Percentiles rank a stretch among this genome's conserved stretches.
Evolutionary conservation across 2,329 filamentous ascomycete species (phyloP).

Genomic region (Fusarium sp.): DNA sequence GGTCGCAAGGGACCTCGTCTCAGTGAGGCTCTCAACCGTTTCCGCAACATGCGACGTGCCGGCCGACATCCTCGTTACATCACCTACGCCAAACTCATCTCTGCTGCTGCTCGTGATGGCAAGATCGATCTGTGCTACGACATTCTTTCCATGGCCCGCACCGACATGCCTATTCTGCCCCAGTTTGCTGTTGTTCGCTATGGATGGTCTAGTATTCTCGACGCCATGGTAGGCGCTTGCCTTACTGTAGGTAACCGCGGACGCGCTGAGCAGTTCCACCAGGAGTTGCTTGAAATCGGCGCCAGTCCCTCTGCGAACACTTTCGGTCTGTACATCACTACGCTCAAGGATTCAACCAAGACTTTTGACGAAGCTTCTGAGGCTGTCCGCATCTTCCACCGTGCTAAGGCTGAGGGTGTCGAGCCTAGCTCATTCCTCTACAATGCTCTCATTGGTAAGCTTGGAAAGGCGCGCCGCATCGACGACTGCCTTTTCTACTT

Average conservation of each 20-base stretch:
- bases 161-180: slow-evolving; percentile 84
- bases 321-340: slow-evolving; percentile 99
- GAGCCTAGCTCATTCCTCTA: slow-evolving; percentile 97
- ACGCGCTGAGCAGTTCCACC: slow-evolving; percentile 86
- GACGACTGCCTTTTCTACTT: slow-evolving; percentile 99
- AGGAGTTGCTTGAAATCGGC: slow-evolving; percentile 91
- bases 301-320: slow-evolving; percentile 95
- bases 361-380: slow-evolving; percentile 98
- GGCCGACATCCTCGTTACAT: slow-evolving; percentile 95
- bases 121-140: slow-evolving; percentile 86
- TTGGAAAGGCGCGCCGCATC: slow-evolving; percentile 96
- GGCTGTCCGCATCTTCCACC: slow-evolving; percentile 96
- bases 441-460: slow-evolving; percentile 97
- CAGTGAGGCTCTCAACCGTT: slow-evolving; percentile 82
- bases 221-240: slow-evolving; percentile 95
- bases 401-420: slow-evolving; percentile 91
- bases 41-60: slow-evolving; percentile 92
- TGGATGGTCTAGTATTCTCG: slow-evolving; percentile 95
- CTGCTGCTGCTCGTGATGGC: slow-evolving; percentile 85
- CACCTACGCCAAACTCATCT: slow-evolving; percentile 95
- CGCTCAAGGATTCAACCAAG: slow-evolving; percentile 94
- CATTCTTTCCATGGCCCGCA: slow-evolving; percentile 87
- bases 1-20: slow-evolving; percentile 79
- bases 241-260: slow-evolving; percentile 83
- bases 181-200: slow-evolving; percentile 91